phyloP scores from a whole-genome alignment of 805 yeast species.

The Saccharomycopsis oosterbeekiorum region DNA sequence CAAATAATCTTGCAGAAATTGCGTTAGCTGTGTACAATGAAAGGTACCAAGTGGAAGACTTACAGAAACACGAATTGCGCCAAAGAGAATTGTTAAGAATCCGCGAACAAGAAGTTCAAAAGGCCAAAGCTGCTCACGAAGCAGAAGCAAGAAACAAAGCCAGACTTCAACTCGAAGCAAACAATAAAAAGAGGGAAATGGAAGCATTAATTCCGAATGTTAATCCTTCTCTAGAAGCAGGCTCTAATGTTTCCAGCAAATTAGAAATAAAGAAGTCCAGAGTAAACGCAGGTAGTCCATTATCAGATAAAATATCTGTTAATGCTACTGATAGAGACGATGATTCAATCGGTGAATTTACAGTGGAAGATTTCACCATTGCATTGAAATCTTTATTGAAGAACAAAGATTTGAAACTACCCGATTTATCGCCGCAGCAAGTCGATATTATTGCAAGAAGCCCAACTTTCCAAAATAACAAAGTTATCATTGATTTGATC shows the following conservation, averaged over 20 bases:
- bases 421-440: conserved; percentile 15
- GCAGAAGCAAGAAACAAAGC: conserved; percentile 1
- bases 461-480: conserved; percentile 18
- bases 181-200: background rate
- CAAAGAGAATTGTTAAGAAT: conserved; percentile 3
- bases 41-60: conserved; percentile 8
- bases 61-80: background rate
- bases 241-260: background rate
- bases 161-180: background rate
- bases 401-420: conserved; percentile 13
- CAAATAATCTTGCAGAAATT: conserved; percentile 4
- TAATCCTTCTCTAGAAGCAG: background rate
- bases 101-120: conserved; percentile 1
- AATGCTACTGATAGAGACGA: no score
- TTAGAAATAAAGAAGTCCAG: background rate
- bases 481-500: conserved; percentile 14
- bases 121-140: background rate
- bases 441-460: conserved; percentile 12
- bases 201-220: background rate
- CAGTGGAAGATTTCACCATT: conserved; percentile 15
- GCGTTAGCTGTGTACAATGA: conserved; percentile 9
- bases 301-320: background rate
- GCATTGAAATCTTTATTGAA: conserved; percentile 10
- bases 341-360: conserved; percentile 1
- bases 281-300: background rate